These are phyloP conservation scores for Fraxinus albicans DNA, from an alignment of 305 asterid species.

Conservation along the genomic window DNA sequence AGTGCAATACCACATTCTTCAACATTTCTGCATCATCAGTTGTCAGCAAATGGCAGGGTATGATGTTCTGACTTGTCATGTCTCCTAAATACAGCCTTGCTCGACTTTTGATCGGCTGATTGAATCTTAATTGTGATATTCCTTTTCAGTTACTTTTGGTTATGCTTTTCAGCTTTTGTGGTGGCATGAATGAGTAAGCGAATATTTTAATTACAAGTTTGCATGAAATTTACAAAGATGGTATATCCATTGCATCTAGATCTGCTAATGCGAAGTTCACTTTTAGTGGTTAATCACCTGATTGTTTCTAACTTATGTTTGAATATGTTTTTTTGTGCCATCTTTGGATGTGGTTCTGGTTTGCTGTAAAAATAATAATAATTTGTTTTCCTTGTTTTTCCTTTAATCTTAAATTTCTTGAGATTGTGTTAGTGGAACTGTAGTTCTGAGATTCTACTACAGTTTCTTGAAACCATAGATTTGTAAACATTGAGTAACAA, in stretches of 20 bases:
- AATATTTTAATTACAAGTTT: background rate
- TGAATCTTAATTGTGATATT: background rate
- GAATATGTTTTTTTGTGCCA: background rate
- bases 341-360: background rate
- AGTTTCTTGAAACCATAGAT: background rate
- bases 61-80: slow-evolving; percentile 25
- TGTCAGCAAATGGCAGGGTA: slow-evolving; percentile 99
- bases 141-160: background rate
- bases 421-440: slow-evolving; percentile 6
- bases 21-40: slow-evolving; percentile 97
- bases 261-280: slow-evolving; percentile 17
- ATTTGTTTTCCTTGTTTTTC: slow-evolving; percentile 2
- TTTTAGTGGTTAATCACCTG: background rate
- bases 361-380: background rate
- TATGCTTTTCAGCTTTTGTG: background rate
- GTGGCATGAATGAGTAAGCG: background rate
- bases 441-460: slow-evolving; percentile 5
- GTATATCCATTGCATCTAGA: background rate
- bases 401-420: slow-evolving; percentile 4
- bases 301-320: background rate
- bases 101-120: slow-evolving; percentile 4
- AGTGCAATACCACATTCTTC: slow-evolving; percentile 95
- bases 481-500: background rate
- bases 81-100: slow-evolving; percentile 6
- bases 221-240: background rate